Conservation (phyloP, 345 rosid species). For the Rubroshorea leprosula region DNA sequence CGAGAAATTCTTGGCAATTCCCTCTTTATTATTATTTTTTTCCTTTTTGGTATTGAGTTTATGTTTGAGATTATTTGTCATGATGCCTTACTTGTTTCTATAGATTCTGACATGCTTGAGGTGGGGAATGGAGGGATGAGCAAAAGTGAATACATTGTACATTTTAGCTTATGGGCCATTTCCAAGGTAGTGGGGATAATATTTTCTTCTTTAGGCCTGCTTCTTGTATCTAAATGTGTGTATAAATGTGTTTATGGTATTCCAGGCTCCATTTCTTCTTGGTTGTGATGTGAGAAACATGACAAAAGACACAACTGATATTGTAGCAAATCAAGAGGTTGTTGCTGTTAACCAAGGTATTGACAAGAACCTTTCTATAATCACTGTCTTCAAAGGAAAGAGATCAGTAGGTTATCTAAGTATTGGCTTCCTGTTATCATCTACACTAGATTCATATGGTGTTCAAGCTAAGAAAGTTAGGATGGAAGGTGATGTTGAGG, state of each 20-base stretch:
- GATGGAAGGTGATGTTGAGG: conserved; percentile 63
- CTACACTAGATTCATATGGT: conserved; percentile 54
- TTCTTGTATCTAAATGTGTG: neutral
- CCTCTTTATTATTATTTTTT: too few relatives aligned
- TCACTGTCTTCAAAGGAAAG: neutral
- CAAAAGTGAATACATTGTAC: conserved; percentile 69
- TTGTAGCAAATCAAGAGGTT: conserved; percentile 67
- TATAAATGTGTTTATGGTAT: neutral
- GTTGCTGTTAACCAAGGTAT: conserved; percentile 82
- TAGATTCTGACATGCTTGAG: conserved; percentile 99
- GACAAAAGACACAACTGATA: conserved; percentile 47
- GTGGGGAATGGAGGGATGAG: conserved; percentile 98
- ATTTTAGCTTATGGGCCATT: conserved; percentile 91
- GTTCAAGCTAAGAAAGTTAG: conserved; percentile 77
- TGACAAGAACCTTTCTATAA: neutral
- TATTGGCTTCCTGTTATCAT: conserved; percentile 1
- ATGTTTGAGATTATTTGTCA: neutral
- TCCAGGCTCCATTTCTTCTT: conserved; percentile 65
- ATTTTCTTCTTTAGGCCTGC: neutral
- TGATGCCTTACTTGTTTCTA: neutral
- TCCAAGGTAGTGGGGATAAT: conserved; percentile 49
- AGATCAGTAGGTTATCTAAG: neutral
- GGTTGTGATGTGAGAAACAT: conserved; percentile 81
- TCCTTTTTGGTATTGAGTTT: neutral
- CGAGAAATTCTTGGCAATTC: too few relatives aligned